These are phyloP conservation scores for Priceomyces fermenticarens DNA, from an alignment of 805 yeast species.

Conservation along the genomic window DNA sequence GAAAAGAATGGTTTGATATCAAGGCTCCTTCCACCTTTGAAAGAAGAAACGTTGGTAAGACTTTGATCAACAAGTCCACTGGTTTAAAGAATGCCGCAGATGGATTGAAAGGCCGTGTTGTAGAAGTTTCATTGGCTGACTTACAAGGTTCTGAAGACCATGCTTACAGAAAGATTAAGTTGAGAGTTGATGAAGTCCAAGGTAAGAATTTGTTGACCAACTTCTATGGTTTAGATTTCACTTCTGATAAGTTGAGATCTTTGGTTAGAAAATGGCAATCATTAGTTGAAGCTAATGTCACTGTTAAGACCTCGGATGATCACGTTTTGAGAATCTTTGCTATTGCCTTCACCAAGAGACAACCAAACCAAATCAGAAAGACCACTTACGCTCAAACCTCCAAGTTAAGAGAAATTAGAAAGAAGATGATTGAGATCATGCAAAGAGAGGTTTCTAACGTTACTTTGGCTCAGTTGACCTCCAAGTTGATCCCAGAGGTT, in stretches of 20 bases:
- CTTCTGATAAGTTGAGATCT: slow-evolving; percentile 95
- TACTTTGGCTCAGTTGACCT: slow-evolving; percentile 93
- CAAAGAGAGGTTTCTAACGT: slow-evolving; percentile 93
- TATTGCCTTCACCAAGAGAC: slow-evolving; percentile 98
- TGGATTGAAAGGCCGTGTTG: slow-evolving; percentile 96
- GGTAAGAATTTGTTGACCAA: slow-evolving; percentile 98
- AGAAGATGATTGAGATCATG: slow-evolving; percentile 94
- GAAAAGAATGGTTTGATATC: slow-evolving; percentile 98
- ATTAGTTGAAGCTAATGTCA: slow-evolving; percentile 95
- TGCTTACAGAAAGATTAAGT: slow-evolving; percentile 94
- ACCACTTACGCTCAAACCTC: slow-evolving; percentile 97
- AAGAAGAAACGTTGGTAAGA: slow-evolving; percentile 98
- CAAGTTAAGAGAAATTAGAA: slow-evolving; percentile 95
- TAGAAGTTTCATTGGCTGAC: slow-evolving; percentile 95
- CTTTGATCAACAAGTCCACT: slow-evolving; percentile 96
- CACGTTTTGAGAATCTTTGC: slow-evolving; percentile 95
- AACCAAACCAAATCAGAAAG: slow-evolving; percentile 95
- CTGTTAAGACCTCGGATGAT: slow-evolving; percentile 97
- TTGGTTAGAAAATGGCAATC: slow-evolving; percentile 99
- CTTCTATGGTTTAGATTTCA: slow-evolving; percentile 99
- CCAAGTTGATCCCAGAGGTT: slow-evolving; percentile 97
- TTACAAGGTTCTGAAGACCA: slow-evolving; percentile 99
- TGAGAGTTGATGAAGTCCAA: slow-evolving; percentile 98
- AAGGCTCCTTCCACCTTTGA: slow-evolving; percentile 99
- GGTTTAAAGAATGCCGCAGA: slow-evolving; percentile 98